A percentile compares a stretch with the other conserved stretches of the same genome.
Conservation (phyloP, 192 early-diverging fungal genomes). For the Linnemannia hyalina region DNA sequence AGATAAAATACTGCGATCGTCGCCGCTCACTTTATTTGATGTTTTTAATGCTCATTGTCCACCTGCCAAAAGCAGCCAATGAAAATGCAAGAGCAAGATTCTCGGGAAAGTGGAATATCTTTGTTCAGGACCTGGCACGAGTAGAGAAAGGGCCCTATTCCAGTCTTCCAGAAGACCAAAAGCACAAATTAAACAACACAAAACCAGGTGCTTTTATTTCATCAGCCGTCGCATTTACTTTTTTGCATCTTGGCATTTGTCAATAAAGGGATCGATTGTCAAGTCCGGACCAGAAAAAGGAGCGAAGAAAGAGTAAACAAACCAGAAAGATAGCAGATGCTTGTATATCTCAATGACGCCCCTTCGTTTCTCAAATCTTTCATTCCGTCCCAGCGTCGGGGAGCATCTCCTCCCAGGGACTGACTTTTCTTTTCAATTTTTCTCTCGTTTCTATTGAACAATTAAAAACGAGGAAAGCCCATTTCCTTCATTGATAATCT, state of each 20-base stretch:
- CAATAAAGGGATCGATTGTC: not conserved
- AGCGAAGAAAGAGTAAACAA: not conserved
- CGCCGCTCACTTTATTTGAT: constrained; percentile 1
- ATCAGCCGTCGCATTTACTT: not conserved
- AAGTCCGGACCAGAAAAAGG: not conserved
- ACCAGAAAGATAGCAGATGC: not conserved
- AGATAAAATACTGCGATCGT: not conserved
- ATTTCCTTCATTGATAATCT: not conserved
- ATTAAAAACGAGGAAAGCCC: not conserved
- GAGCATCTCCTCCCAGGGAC: not conserved
- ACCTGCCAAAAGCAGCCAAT: not conserved
- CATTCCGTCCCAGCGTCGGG: not conserved
- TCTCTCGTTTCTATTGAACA: not conserved
- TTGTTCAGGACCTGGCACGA: constrained; percentile 19
- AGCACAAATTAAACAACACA: not conserved
- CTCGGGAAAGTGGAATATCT: constrained; percentile 19
- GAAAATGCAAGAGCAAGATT: not conserved
- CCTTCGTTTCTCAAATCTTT: too few species aligned
- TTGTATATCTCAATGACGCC: not conserved
- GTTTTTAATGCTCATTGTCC: not conserved
- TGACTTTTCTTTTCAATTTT: not conserved
- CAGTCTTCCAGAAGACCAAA: constrained; percentile 11
- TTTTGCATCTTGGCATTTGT: not conserved
- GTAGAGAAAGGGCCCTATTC: not conserved
- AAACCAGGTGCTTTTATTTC: not conserved